Percentiles rank a stretch among this genome's conserved stretches.
phyloP scores from a whole-genome alignment of 148 eudicot species.

The Chenopodium berlandieri region DNA sequence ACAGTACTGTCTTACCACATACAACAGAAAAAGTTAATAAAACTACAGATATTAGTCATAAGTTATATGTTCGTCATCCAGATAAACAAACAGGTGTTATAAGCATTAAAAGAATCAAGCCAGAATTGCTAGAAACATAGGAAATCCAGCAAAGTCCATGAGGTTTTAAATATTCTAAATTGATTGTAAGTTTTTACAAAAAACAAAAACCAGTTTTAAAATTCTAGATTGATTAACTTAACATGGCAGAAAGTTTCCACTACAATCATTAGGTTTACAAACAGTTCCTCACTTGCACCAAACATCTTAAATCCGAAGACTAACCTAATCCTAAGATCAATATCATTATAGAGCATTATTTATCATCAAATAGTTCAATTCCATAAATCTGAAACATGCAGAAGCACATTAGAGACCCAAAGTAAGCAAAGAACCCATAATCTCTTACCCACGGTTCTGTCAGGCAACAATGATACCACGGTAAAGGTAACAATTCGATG shows the following conservation, averaged over 20 bases:
- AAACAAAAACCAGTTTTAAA: too few species aligned
- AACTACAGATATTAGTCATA: background rate
- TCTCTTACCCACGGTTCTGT: slow-evolving; percentile 64
- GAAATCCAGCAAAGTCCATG: background rate
- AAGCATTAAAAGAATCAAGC: background rate
- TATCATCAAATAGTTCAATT: background rate
- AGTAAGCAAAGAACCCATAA: slow-evolving; percentile 8
- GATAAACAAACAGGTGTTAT: background rate
- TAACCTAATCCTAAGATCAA: background rate
- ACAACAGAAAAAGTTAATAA: background rate
- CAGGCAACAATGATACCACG: slow-evolving; percentile 72
- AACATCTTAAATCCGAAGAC: background rate
- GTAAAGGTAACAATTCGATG: slow-evolving; percentile 64
- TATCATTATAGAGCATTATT: background rate
- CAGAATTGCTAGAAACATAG: background rate
- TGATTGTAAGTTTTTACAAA: background rate
- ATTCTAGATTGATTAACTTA: background rate
- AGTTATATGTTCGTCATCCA: background rate
- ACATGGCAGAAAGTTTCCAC: background rate
- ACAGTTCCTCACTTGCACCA: background rate
- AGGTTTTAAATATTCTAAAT: too few species aligned
- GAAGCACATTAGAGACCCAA: background rate
- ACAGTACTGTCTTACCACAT: background rate
- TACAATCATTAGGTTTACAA: background rate
- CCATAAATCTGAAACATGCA: background rate